Percentiles rank a stretch among this genome's conserved stretches.
phyloP scores from a whole-genome alignment of 139 green algal species.

The Auxenochlorella protothecoides region DNA sequence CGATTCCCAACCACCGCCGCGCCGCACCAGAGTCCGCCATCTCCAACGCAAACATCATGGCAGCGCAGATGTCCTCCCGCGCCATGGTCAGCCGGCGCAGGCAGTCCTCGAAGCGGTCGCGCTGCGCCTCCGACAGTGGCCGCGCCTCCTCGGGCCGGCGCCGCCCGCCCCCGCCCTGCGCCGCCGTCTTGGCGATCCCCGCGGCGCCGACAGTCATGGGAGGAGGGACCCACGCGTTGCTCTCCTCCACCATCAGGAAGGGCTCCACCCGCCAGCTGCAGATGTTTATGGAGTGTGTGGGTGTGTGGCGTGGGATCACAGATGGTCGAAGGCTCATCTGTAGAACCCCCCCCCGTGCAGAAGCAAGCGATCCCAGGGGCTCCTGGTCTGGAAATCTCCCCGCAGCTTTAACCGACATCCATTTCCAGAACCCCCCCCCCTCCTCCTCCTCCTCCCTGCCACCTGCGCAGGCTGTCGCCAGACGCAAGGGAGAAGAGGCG shows the following conservation, averaged over 20 bases:
- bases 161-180: not conserved
- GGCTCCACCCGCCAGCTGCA: constrained; percentile 79
- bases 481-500: constrained; percentile 62
- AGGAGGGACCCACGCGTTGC: constrained; percentile 38
- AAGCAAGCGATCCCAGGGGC: not conserved
- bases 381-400: too few relatives aligned
- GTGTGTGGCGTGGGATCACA: not conserved
- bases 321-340: not conserved
- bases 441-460: not conserved
- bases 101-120: constrained; percentile 80
- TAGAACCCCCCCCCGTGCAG: not conserved
- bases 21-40: not conserved
- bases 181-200: not conserved
- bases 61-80: constrained; percentile 47
- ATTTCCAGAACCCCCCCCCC: not conserved
- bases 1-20: too few relatives aligned
- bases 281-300: constrained; percentile 6
- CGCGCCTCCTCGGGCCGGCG: constrained; percentile 9
- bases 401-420: not conserved
- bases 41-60: constrained; percentile 83
- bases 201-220: constrained; percentile 24
- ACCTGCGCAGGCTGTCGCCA: constrained; percentile 39
- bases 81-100: constrained; percentile 66
- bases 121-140: constrained; percentile 39
- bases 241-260: constrained; percentile 79